Evolutionary conservation across 352 stramenopile genomes (phyloP).

Genomic region (Phytophthora macrochlamydospora): DNA sequence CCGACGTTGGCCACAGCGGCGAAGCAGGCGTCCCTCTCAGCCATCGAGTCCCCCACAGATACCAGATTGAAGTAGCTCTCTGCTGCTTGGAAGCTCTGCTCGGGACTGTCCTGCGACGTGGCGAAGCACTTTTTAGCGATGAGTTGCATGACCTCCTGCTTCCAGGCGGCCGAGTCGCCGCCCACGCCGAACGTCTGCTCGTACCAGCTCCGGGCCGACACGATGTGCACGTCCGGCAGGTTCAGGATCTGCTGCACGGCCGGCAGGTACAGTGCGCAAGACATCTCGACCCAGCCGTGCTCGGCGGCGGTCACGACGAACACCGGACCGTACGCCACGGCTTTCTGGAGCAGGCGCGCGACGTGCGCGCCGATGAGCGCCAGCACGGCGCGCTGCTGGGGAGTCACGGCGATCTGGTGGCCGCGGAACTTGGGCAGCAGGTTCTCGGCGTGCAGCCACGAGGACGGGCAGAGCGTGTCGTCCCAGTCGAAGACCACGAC

Average conservation of each 20-base stretch:
- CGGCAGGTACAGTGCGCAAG: constrained; percentile 77
- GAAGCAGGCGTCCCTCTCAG: constrained; percentile 86
- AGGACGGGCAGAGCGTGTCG: constrained; percentile 88
- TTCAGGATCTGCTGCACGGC: constrained; percentile 65
- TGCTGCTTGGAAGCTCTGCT: constrained; percentile 3
- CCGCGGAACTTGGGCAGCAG: constrained; percentile 82
- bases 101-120: constrained; percentile 1
- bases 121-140: constrained; percentile 87
- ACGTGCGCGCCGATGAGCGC: constrained; percentile 67
- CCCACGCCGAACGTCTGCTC: constrained; percentile 81
- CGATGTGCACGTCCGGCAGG: constrained; percentile 85
- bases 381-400: constrained; percentile 63
- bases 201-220: constrained; percentile 86
- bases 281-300: constrained; percentile 86
- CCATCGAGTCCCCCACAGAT: constrained; percentile 86
- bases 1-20: constrained; percentile 63
- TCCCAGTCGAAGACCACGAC: constrained; percentile 91
- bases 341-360: constrained; percentile 68
- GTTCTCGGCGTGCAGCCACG: constrained; percentile 83
- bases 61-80: constrained; percentile 81
- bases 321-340: constrained; percentile 77
- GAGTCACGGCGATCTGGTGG: constrained; percentile 64
- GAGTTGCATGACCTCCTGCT: constrained; percentile 88
- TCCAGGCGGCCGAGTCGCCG: constrained; percentile 83
- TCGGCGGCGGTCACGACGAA: constrained; percentile 88